These are phyloP conservation scores for Lunularia cruciata DNA, from an alignment of 225 moss, liverwort and hornwort genomes.

Conservation along the genomic window DNA sequence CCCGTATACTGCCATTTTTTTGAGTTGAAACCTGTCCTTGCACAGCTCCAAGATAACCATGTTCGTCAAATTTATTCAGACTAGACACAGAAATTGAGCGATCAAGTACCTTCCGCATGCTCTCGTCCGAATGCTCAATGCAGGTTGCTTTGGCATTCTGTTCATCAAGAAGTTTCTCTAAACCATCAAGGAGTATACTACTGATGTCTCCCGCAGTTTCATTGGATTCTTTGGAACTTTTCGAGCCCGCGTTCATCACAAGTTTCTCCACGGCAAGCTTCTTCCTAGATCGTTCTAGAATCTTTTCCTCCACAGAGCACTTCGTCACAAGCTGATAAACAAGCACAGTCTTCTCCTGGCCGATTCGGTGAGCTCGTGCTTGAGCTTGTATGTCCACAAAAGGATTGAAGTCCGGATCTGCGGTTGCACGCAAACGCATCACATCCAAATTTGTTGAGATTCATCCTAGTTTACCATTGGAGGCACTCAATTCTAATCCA, in stretches of 20 bases:
- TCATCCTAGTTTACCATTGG: neutral
- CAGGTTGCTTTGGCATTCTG: constrained; percentile 58
- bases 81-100: constrained; percentile 44
- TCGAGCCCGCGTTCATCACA: constrained; percentile 54
- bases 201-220: constrained; percentile 65
- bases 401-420: constrained; percentile 91
- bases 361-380: constrained; percentile 84
- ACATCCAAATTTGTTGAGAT: no score
- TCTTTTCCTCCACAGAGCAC: constrained; percentile 85
- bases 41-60: constrained; percentile 74
- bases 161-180: constrained; percentile 62
- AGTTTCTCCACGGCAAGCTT: constrained; percentile 84
- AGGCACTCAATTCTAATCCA: neutral
- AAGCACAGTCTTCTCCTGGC: constrained; percentile 79
- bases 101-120: constrained; percentile 57
- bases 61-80: constrained; percentile 43
- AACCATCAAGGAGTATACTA: constrained; percentile 69
- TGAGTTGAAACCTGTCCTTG: constrained; percentile 48
- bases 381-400: constrained; percentile 89
- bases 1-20: constrained; percentile 29
- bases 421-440: no score
- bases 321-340: constrained; percentile 83
- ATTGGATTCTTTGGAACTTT: constrained; percentile 39
- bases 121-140: constrained; percentile 61
- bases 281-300: constrained; percentile 66